A percentile compares a stretch with the other conserved stretches of the same genome.
Conservation (phyloP, 1,284 basidiomycete species). For the Wallemia ichthyophaga region DNA sequence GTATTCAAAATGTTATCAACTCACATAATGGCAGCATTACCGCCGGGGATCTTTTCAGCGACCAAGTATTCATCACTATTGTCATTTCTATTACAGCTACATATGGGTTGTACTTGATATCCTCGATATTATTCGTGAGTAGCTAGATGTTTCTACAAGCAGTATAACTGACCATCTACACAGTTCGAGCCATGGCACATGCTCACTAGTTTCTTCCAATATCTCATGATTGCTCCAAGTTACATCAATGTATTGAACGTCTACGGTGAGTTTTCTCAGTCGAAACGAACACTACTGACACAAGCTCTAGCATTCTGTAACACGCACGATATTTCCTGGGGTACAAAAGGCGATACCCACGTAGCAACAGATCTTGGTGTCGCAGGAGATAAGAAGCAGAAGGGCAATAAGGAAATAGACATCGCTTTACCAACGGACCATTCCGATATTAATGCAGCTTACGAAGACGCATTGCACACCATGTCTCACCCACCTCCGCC, state of each 20-base stretch:
- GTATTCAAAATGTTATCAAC: constrained; percentile 28
- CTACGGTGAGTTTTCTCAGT: constrained; percentile 30
- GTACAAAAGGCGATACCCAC: constrained; percentile 70
- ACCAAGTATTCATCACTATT: constrained; percentile 55
- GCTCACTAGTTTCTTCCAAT: constrained; percentile 2
- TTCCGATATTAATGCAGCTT: constrained; percentile 57
- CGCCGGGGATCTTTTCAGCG: constrained; percentile 30
- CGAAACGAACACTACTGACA: background rate
- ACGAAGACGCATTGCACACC: constrained; percentile 53
- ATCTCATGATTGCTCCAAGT: background rate
- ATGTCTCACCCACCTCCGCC: constrained; percentile 40
- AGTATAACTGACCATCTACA: background rate
- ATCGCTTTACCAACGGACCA: constrained; percentile 47
- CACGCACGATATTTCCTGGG: constrained; percentile 44
- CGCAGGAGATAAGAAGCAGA: constrained; percentile 22
- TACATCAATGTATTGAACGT: constrained; percentile 76
- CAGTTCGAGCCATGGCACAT: constrained; percentile 63
- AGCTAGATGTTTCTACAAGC: constrained; percentile 13
- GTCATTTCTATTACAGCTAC: constrained; percentile 60
- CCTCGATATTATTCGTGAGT: constrained; percentile 54
- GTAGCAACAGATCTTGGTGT: constrained; percentile 52
- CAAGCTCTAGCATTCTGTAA: background rate
- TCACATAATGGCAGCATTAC: constrained; percentile 21
- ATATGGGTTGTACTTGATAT: constrained; percentile 47
- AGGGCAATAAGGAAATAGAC: constrained; percentile 30